phyloP scores from a whole-genome alignment of 345 rosid species.

The Murraya paniculata region DNA sequence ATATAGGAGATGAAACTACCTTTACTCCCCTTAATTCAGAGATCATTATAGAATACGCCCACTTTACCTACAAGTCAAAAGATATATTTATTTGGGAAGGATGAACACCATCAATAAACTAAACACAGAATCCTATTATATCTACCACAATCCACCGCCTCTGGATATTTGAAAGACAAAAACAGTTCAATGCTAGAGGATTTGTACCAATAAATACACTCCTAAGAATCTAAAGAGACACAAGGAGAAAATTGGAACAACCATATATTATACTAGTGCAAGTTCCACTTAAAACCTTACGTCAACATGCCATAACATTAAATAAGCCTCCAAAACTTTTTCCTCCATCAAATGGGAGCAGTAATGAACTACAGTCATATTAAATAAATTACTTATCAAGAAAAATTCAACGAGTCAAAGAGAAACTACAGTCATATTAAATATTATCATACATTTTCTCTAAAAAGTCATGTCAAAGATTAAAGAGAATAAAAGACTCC shows the following conservation, averaged over 20 bases:
- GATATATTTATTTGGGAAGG: slow-evolving; percentile 85
- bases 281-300: background rate
- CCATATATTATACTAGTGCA: background rate
- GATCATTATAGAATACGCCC: slow-evolving; percentile 96
- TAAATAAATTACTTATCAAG: background rate
- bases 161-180: slow-evolving; percentile 8
- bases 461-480: background rate
- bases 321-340: background rate
- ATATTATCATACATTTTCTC: background rate
- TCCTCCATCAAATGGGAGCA: background rate
- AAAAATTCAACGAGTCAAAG: background rate
- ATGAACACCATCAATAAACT: slow-evolving; percentile 54
- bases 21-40: slow-evolving; percentile 97
- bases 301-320: background rate
- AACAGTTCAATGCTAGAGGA: slow-evolving; percentile 11
- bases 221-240: background rate
- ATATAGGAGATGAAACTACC: slow-evolving; percentile 81
- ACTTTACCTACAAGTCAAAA: slow-evolving; percentile 99
- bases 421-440: no score
- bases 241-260: background rate
- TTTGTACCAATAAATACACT: background rate
- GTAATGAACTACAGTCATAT: background rate
- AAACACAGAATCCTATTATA: slow-evolving; percentile 35
- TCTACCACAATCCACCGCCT: slow-evolving; percentile 27
- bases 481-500: background rate